A percentile compares a stretch with the other conserved stretches of the same genome.
phyloP scores from a whole-genome alignment of 2,329 filamentous ascomycete species.

The Xenosphaeropsis pyriputrescens region DNA sequence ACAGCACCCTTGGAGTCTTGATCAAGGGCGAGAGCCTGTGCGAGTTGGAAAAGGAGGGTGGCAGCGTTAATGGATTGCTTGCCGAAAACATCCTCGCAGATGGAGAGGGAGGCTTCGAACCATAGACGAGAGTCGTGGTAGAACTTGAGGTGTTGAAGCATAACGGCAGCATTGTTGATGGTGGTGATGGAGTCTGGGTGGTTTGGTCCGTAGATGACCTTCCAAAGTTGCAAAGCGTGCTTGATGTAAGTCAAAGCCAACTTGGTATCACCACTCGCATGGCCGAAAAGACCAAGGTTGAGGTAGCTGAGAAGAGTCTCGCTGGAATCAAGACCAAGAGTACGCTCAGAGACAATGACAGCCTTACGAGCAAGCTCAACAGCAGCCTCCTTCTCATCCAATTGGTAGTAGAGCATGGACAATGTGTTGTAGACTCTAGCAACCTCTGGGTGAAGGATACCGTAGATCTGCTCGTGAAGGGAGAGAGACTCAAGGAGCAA shows the following conservation, averaged over 20 bases:
- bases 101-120: conserved; percentile 85
- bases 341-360: conserved; percentile 89
- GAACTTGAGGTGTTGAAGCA: conserved; percentile 90
- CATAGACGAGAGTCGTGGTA: conserved; percentile 91
- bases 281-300: conserved; percentile 87
- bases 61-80: conserved; percentile 84
- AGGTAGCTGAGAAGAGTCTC: conserved; percentile 94
- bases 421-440: conserved; percentile 89
- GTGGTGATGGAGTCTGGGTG: conserved; percentile 98
- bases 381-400: conserved; percentile 94
- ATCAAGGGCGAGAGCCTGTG: conserved; percentile 89
- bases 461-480: conserved; percentile 96
- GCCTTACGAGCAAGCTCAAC: conserved; percentile 94
- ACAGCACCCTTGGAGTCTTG: conserved; percentile 88
- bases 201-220: conserved; percentile 83
- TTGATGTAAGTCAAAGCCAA: conserved; percentile 77
- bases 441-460: conserved; percentile 91
- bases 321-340: conserved; percentile 80
- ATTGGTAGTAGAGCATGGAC: conserved; percentile 90
- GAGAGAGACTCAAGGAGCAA: conserved; percentile 91
- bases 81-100: conserved; percentile 84
- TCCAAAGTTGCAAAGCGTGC: conserved; percentile 91
- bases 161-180: conserved; percentile 95
- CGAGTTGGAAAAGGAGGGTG: conserved; percentile 91
- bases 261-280: conserved; percentile 81